These are phyloP conservation scores for Lumnitzera littorea DNA, from an alignment of 345 rosid species.

Conservation along the genomic window DNA sequence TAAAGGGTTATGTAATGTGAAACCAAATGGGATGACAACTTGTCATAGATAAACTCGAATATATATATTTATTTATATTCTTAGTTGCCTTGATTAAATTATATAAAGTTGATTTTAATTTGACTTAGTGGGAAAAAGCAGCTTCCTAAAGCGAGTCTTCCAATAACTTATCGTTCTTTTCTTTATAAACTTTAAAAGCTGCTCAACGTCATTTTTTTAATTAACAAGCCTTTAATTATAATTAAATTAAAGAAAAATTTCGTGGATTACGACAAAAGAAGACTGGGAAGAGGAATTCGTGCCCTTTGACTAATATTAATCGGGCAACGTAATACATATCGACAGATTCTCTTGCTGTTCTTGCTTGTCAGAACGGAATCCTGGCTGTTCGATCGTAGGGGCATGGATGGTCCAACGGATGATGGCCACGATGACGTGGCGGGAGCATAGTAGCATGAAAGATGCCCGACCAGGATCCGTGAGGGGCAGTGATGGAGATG, in stretches of 20 bases:
- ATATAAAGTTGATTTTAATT: slow-evolving; percentile 3
- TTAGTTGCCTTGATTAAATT: neutral
- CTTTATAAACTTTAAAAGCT: neutral
- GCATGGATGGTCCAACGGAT: no score
- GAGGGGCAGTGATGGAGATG: slow-evolving; percentile 10
- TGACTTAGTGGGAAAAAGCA: slow-evolving; percentile 3
- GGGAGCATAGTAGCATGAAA: neutral
- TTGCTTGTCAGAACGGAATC: slow-evolving; percentile 6
- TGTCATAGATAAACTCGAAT: no score
- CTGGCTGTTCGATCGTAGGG: slow-evolving; percentile 14
- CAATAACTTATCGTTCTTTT: neutral
- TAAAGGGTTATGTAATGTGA: no score
- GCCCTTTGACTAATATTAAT: slow-evolving; percentile 23
- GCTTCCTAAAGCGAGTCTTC: no score
- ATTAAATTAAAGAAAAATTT: neutral
- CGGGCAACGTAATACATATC: neutral
- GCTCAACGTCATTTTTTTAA: neutral
- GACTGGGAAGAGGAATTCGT: slow-evolving; percentile 14
- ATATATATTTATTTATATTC: neutral
- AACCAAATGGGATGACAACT: no score
- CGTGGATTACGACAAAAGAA: slow-evolving; percentile 15
- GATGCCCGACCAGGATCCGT: slow-evolving; percentile 11
- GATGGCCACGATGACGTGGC: slow-evolving; percentile 20
- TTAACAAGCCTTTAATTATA: neutral
- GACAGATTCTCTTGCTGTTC: neutral